These are phyloP conservation scores for Gamarada debralockiae DNA, from an alignment of 495 filamentous ascomycete genomes.

Conservation along the genomic window DNA sequence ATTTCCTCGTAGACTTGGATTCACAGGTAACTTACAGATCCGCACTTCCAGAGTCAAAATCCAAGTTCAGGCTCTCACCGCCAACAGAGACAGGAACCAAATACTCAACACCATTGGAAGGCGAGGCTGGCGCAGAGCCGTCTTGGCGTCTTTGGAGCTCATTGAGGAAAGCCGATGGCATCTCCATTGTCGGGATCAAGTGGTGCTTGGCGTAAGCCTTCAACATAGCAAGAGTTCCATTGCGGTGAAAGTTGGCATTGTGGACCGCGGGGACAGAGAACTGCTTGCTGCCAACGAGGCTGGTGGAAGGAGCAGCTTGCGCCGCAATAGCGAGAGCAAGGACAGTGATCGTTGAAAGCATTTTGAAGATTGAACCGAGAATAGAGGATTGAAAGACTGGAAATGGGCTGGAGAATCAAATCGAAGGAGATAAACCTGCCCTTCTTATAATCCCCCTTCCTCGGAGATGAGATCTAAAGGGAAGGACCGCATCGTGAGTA, in stretches of 20 bases:
- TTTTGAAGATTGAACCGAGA: neutral
- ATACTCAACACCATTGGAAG: conserved; percentile 62
- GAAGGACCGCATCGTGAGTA: too few species aligned
- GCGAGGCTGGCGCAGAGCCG: conserved; percentile 58
- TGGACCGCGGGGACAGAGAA: conserved; percentile 23
- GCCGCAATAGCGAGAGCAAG: conserved; percentile 13
- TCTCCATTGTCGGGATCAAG: conserved; percentile 15
- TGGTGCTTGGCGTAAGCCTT: conserved; percentile 25
- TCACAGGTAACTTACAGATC: conserved; percentile 64
- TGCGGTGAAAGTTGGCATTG: conserved; percentile 19
- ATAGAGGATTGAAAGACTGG: neutral
- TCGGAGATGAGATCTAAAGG: too few species aligned
- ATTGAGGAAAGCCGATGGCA: conserved; percentile 6
- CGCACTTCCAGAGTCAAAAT: conserved; percentile 82
- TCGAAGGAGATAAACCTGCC: neutral
- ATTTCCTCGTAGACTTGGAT: neutral
- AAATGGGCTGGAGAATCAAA: neutral
- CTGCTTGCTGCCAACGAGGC: neutral
- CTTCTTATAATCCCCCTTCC: neutral
- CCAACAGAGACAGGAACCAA: conserved; percentile 69
- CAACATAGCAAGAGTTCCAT: conserved; percentile 25
- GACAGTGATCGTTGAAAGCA: conserved; percentile 18
- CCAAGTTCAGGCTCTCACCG: conserved; percentile 66
- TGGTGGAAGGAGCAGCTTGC: conserved; percentile 12
- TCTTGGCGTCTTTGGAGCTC: conserved; percentile 21